Conservation (phyloP, 2,329 filamentous ascomycete genomes). For the Botryotinia calthae region DNA sequence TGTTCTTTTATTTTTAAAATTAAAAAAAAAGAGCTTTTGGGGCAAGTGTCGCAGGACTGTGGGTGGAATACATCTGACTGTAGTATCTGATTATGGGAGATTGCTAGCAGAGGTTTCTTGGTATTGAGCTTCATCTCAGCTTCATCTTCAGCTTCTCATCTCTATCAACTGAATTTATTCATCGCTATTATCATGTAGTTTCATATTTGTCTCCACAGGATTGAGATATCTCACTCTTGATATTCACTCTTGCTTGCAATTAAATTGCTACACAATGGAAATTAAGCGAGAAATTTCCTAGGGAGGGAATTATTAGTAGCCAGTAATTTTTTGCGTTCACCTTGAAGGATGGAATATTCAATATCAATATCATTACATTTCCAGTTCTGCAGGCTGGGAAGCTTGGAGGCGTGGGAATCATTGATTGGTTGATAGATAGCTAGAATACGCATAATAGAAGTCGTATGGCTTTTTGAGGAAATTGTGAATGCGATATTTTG, state of each 20-base stretch:
- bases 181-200: background rate
- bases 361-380: background rate
- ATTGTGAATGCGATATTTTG: background rate
- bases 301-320: background rate
- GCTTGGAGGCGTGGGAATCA: fast-evolving
- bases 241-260: background rate
- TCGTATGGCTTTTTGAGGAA: background rate
- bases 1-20: background rate
- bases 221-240: too few species aligned
- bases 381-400: background rate
- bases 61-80: background rate
- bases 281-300: constrained; percentile 1
- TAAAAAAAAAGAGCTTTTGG: too few species aligned
- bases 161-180: too few species aligned
- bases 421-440: background rate
- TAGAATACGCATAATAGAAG: background rate
- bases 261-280: background rate
- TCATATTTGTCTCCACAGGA: background rate
- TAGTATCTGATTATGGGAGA: background rate
- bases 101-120: background rate
- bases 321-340: background rate
- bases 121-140: too few species aligned
- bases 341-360: background rate
- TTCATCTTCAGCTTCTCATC: background rate
- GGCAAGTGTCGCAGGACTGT: background rate